Evolutionary conservation across 305 asterid genomes (phyloP).

Genomic region (Plantago coronopus): DNA sequence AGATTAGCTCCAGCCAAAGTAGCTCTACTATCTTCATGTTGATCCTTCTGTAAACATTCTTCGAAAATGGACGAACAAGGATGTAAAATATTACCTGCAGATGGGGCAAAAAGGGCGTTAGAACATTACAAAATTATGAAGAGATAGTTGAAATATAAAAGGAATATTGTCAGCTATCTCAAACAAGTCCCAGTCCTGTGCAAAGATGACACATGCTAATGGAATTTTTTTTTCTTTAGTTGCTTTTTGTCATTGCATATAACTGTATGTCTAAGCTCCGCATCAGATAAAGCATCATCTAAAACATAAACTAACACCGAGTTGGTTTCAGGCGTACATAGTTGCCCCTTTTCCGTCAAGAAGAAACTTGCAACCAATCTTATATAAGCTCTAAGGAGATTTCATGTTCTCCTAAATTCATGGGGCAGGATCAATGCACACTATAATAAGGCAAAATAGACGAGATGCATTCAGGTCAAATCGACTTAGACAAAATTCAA

Average conservation of each 20-base stretch:
- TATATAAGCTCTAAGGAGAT: not conserved
- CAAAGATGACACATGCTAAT: not conserved
- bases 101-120: conserved; percentile 9
- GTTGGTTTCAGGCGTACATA: no score
- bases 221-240: not conserved
- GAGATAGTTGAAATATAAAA: conserved; percentile 12
- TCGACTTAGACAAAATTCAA: not conserved
- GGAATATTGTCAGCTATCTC: not conserved
- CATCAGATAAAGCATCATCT: no score
- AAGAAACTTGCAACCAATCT: not conserved
- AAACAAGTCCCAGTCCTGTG: no score
- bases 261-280: not conserved
- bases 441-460: no score
- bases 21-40: conserved; percentile 59
- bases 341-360: no score
- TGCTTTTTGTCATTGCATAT: not conserved
- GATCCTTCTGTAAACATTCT: conserved; percentile 53
- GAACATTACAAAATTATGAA: conserved; percentile 6
- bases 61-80: conserved; percentile 66
- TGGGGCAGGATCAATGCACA: not conserved
- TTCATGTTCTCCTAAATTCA: not conserved
- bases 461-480: not conserved
- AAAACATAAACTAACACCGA: no score
- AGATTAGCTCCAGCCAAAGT: conserved; percentile 65
- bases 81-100: conserved; percentile 54